Evolutionary conservation across 1,284 basidiomycete species (phyloP).

Genomic region (Ustilago hordei): DNA sequence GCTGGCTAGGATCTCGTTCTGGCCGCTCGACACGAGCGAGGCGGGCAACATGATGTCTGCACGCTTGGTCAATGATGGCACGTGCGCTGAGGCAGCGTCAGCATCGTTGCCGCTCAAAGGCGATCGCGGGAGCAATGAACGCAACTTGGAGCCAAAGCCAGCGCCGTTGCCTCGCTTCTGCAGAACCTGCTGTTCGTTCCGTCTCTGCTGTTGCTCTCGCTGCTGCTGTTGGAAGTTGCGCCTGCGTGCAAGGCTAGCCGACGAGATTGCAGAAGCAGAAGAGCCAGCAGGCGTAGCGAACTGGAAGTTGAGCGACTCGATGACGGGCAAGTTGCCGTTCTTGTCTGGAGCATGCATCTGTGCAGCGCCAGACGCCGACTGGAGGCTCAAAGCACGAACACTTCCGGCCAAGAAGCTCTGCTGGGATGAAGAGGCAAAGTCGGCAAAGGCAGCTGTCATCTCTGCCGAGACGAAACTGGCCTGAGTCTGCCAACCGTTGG

Average conservation of each 20-base stretch:
- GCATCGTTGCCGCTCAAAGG: background rate
- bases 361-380: constrained; percentile 71
- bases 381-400: constrained; percentile 70
- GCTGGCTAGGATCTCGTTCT: constrained; percentile 86
- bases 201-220: constrained; percentile 11
- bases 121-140: constrained; percentile 34
- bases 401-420: constrained; percentile 71
- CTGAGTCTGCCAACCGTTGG: constrained; percentile 75
- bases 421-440: constrained; percentile 71
- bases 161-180: constrained; percentile 1
- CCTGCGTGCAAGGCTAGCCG: constrained; percentile 29
- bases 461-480: constrained; percentile 72
- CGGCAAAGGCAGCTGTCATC: constrained; percentile 78
- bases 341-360: constrained; percentile 67
- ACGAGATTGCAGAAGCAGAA: constrained; percentile 27
- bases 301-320: constrained; percentile 61
- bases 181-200: background rate
- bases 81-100: constrained; percentile 1
- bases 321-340: constrained; percentile 59
- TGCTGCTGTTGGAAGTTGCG: constrained; percentile 14
- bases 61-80: constrained; percentile 36
- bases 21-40: constrained; percentile 74
- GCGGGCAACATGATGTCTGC: constrained; percentile 60
- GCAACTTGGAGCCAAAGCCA: constrained; percentile 30
- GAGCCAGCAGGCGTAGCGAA: constrained; percentile 75